These are phyloP conservation scores for Fusarium cyanostomum DNA, from an alignment of 2,329 filamentous ascomycete genomes.

Conservation along the genomic window DNA sequence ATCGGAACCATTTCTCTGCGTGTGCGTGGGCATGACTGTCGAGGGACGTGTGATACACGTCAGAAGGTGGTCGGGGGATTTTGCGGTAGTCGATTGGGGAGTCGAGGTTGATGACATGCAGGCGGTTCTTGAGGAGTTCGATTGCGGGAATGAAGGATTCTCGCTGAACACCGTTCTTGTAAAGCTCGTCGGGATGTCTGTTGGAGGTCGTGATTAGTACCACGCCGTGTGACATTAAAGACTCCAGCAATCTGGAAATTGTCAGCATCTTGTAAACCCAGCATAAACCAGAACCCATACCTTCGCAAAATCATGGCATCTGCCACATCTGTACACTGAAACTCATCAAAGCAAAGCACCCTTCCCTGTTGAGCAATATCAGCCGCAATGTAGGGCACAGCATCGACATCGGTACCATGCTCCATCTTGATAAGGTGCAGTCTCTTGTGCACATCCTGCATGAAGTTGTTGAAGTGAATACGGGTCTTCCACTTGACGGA, in stretches of 20 bases:
- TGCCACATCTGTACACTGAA: constrained; percentile 97
- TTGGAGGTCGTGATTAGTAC: constrained; percentile 97
- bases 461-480: constrained; percentile 99
- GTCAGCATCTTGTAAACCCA: constrained; percentile 21
- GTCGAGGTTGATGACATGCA: constrained; percentile 93
- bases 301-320: constrained; percentile 97
- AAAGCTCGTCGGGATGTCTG: constrained; percentile 93
- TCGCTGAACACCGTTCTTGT: constrained; percentile 97
- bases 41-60: constrained; percentile 91
- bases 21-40: constrained; percentile 81
- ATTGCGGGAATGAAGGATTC: constrained; percentile 97
- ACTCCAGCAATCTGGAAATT: constrained; percentile 74
- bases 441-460: constrained; percentile 95
- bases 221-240: constrained; percentile 95
- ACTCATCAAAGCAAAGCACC: constrained; percentile 97
- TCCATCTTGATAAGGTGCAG: constrained; percentile 90
- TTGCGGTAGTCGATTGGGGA: constrained; percentile 97
- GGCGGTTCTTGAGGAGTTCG: constrained; percentile 82
- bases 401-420: constrained; percentile 89
- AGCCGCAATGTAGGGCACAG: constrained; percentile 91
- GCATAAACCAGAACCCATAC: constrained; percentile 47
- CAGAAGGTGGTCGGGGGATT: constrained; percentile 90
- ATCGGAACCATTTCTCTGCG: constrained; percentile 94
- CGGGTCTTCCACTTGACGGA: constrained; percentile 85
- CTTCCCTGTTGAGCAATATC: constrained; percentile 86